Evolutionary conservation across 148 eudicot genomes (phyloP).

Genomic region (Camellia granthamiana): DNA sequence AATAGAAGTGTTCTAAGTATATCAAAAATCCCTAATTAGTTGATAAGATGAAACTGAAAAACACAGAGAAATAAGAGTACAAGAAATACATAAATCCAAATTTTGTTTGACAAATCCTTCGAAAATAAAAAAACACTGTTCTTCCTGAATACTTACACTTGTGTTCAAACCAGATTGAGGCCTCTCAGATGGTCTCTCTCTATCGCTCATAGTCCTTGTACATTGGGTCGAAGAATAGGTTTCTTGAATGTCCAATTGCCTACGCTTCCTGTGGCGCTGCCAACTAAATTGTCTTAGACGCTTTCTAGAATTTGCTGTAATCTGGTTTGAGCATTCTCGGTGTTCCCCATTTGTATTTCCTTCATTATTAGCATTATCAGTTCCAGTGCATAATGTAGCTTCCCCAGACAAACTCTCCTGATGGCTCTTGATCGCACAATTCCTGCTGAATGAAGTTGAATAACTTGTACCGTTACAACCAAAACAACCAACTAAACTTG

Average conservation of each 20-base stretch:
- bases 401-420: constrained; percentile 16
- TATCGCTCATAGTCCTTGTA: constrained; percentile 8
- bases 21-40: too few relatives aligned
- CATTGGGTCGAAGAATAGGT: constrained; percentile 20
- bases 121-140: constrained; percentile 19
- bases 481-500: constrained; percentile 21
- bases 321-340: constrained; percentile 23
- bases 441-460: constrained; percentile 14
- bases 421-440: constrained; percentile 7
- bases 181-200: constrained; percentile 11
- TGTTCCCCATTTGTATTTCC: constrained; percentile 1
- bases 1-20: too few relatives aligned
- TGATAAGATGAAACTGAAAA: too few relatives aligned
- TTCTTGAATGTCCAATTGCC: constrained; percentile 21
- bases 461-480: constrained; percentile 6
- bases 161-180: constrained; percentile 15
- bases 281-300: constrained; percentile 49
- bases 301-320: constrained; percentile 30
- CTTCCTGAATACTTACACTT: constrained; percentile 10
- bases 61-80: too few relatives aligned
- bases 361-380: constrained; percentile 16
- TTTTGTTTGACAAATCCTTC: constrained; percentile 15
- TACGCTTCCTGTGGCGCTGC: constrained; percentile 47
- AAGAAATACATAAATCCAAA: not conserved
- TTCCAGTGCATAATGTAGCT: constrained; percentile 11